These are phyloP conservation scores for Botryobasidium botryosum DNA, from an alignment of 768 basidiomycete genomes.

Conservation along the genomic window DNA sequence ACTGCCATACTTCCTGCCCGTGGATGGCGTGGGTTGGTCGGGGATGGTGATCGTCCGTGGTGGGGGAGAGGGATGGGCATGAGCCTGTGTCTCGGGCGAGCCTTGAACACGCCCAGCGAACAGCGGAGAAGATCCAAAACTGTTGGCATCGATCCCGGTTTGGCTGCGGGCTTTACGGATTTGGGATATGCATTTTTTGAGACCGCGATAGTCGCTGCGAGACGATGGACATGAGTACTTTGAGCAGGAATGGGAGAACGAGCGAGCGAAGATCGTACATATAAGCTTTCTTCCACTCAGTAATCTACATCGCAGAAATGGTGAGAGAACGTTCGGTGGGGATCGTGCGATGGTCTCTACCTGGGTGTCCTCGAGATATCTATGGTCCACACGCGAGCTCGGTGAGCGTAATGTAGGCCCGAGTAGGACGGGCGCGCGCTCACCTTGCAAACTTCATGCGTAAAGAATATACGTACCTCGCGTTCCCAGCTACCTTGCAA, in stretches of 20 bases:
- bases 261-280: conserved; percentile 27
- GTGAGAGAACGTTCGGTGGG: not conserved
- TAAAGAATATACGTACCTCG: too few relatives aligned
- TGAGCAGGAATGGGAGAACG: too few relatives aligned
- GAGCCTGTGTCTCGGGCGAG: not conserved
- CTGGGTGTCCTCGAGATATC: conserved; percentile 56
- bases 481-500: too few relatives aligned
- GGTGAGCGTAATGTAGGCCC: too few relatives aligned
- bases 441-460: too few relatives aligned
- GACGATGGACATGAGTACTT: not conserved
- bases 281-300: conserved; percentile 60
- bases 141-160: not conserved
- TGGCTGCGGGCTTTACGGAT: conserved; percentile 26
- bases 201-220: conserved; percentile 50
- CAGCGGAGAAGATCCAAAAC: not conserved
- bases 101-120: not conserved
- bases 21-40: not conserved
- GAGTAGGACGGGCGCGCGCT: too few relatives aligned
- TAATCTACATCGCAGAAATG: conserved; percentile 29
- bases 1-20: too few relatives aligned
- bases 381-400: too few relatives aligned
- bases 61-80: conserved; percentile 1
- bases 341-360: conserved; percentile 18
- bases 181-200: conserved; percentile 47
- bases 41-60: not conserved